phyloP scores from a whole-genome alignment of 2,329 filamentous ascomycete species.

The Thelonectria rubi region DNA sequence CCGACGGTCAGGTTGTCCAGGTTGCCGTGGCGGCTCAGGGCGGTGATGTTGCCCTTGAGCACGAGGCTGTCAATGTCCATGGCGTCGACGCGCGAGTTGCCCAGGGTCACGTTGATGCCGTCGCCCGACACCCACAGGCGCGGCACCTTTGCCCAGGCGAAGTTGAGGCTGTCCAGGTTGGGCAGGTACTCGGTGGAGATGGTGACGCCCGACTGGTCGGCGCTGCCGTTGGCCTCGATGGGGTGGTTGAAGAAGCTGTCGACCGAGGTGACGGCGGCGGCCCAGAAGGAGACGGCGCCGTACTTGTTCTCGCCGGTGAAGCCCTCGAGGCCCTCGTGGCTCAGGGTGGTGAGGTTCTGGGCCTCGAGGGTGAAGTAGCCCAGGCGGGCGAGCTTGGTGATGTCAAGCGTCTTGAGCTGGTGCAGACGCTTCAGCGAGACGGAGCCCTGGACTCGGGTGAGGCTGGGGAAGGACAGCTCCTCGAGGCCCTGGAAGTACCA shows the following conservation, averaged over 20 bases:
- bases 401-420: constrained; percentile 24
- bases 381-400: constrained; percentile 25
- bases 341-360: constrained; percentile 18
- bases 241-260: constrained; percentile 33
- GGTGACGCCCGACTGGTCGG: constrained; percentile 8
- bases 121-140: constrained; percentile 11
- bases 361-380: constrained; percentile 25
- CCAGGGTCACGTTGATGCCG: constrained; percentile 22
- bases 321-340: constrained; percentile 25
- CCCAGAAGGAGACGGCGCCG: constrained; percentile 12
- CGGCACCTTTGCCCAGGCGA: constrained; percentile 24
- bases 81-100: constrained; percentile 7
- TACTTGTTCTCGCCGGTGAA: constrained; percentile 21
- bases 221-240: constrained; percentile 13
- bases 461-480: constrained; percentile 26
- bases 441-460: constrained; percentile 18
- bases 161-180: constrained; percentile 24
- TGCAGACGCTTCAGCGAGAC: constrained; percentile 21
- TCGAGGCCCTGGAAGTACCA: constrained; percentile 26
- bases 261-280: constrained; percentile 14
- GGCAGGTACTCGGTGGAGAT: constrained; percentile 15
- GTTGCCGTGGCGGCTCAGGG: constrained; percentile 8
- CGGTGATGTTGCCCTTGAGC: constrained; percentile 17
- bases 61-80: constrained; percentile 22
- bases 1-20: constrained; percentile 23